phyloP scores from a whole-genome alignment of 768 basidiomycete genomes.

The Coprinopsis strossmayeri region DNA sequence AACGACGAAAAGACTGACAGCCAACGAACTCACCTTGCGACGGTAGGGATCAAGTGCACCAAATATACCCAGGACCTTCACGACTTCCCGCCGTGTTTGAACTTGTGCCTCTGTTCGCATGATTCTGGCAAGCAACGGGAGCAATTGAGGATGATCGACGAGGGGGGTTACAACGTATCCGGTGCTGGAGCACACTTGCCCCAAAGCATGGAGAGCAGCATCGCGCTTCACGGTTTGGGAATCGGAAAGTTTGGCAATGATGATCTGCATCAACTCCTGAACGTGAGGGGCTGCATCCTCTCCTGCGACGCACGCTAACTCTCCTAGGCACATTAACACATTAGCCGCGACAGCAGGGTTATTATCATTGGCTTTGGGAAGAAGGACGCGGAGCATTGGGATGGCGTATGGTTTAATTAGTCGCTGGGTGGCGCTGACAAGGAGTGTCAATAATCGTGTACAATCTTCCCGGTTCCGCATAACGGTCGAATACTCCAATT shows the following conservation, averaged over 20 bases:
- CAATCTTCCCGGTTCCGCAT: conserved; percentile 88
- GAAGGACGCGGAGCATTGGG: conserved; percentile 88
- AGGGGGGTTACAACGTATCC: conserved; percentile 91
- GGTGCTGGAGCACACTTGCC: conserved; percentile 92
- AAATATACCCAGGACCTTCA: conserved; percentile 92
- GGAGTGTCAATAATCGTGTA: conserved; percentile 79
- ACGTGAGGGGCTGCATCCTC: conserved; percentile 85
- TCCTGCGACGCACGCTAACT: conserved; percentile 87
- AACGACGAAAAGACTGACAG: neutral
- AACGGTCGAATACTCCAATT: conserved; percentile 92
- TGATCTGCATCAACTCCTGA: conserved; percentile 82
- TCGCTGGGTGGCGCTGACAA: conserved; percentile 87
- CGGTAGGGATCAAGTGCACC: conserved; percentile 95
- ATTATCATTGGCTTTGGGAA: conserved; percentile 81
- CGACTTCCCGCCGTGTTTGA: conserved; percentile 76
- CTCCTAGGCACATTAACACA: conserved; percentile 90
- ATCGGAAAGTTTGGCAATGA: conserved; percentile 86
- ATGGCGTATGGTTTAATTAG: conserved; percentile 95
- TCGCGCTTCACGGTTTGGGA: conserved; percentile 85
- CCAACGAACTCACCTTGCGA: conserved; percentile 58
- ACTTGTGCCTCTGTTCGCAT: conserved; percentile 73
- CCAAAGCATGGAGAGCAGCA: conserved; percentile 89
- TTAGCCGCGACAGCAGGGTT: conserved; percentile 89
- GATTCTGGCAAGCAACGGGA: conserved; percentile 81
- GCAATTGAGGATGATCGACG: conserved; percentile 83